phyloP scores from a whole-genome alignment of 1,284 basidiomycete genomes.

The Rhodotorula glutinis region DNA sequence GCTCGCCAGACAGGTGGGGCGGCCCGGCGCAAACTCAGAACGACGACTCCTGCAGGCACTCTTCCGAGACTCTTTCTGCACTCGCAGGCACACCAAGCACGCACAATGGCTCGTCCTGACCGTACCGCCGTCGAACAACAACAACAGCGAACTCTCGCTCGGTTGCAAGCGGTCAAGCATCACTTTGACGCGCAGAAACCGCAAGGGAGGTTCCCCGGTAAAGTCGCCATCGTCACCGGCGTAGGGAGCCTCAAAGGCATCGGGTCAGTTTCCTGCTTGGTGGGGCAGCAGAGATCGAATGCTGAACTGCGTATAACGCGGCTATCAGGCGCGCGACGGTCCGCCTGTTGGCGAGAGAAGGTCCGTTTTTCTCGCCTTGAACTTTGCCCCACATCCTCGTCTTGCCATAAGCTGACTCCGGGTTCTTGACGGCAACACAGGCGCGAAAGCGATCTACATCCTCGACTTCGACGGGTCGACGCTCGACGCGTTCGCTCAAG shows the following conservation, averaged over 20 bases:
- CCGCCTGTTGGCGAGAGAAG: constrained; percentile 74
- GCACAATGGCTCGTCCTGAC: constrained; percentile 9
- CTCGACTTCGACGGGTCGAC: constrained; percentile 71
- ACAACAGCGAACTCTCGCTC: constrained; percentile 54
- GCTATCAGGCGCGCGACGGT: constrained; percentile 68
- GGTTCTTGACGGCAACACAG: constrained; percentile 49
- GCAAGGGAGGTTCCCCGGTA: constrained; percentile 63
- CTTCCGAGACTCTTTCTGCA: background rate
- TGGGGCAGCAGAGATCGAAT: too few relatives aligned
- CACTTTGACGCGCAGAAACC: constrained; percentile 63
- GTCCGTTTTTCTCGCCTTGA: constrained; percentile 48
- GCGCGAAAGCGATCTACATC: constrained; percentile 77
- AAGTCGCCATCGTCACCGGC: constrained; percentile 88
- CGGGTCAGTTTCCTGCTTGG: constrained; percentile 60
- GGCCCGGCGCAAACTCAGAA: too few relatives aligned
- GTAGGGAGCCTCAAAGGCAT: constrained; percentile 79
- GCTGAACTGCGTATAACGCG: too few relatives aligned
- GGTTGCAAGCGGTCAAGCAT: constrained; percentile 66
- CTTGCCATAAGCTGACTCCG: background rate
- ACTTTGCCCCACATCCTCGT: constrained; percentile 21
- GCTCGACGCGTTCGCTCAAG: constrained; percentile 66
- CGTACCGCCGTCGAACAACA: constrained; percentile 11
- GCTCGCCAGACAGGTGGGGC: too few relatives aligned
- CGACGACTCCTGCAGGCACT: too few relatives aligned
- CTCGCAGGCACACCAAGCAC: background rate